Evolutionary conservation across 352 stramenopile species (phyloP).

Genomic region (Phytopythium oedochilum): DNA sequence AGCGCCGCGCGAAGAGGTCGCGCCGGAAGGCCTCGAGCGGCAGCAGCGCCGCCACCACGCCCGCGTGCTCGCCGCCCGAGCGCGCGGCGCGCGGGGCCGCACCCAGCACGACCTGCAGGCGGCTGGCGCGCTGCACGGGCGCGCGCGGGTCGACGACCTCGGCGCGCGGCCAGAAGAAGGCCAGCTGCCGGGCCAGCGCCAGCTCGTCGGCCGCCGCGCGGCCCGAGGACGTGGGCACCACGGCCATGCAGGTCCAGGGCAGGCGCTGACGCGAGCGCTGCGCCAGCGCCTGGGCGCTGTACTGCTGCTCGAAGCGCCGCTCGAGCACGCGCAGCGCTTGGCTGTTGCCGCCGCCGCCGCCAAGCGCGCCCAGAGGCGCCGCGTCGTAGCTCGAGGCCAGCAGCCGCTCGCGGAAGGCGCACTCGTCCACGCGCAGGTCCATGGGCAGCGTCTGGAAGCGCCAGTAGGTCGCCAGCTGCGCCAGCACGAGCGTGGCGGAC

Average conservation of each 20-base stretch:
- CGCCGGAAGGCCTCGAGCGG: slow-evolving; percentile 26
- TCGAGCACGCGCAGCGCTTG: slow-evolving; percentile 41
- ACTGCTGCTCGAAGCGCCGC: slow-evolving; percentile 62
- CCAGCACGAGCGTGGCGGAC: slow-evolving; percentile 34
- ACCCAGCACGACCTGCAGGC: slow-evolving; percentile 38
- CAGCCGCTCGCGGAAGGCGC: slow-evolving; percentile 50
- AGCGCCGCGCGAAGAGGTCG: slow-evolving; percentile 32
- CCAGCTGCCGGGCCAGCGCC: slow-evolving; percentile 30
- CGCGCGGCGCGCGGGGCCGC: slow-evolving; percentile 12
- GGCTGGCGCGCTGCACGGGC: slow-evolving; percentile 28
- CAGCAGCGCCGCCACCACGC: slow-evolving; percentile 29
- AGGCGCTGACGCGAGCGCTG: slow-evolving; percentile 32
- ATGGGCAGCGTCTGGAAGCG: slow-evolving; percentile 46
- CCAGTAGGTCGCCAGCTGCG: slow-evolving; percentile 41
- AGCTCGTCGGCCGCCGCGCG: slow-evolving; percentile 21
- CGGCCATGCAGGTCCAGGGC: slow-evolving; percentile 55
- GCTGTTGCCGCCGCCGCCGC: slow-evolving; percentile 8
- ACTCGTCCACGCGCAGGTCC: slow-evolving; percentile 59
- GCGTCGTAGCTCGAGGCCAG: slow-evolving; percentile 26
- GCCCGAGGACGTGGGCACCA: slow-evolving; percentile 31
- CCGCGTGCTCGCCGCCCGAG: slow-evolving; percentile 10
- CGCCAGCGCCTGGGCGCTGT: slow-evolving; percentile 14
- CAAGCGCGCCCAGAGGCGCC: slow-evolving; percentile 1
- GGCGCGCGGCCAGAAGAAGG: slow-evolving; percentile 51
- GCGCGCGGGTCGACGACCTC: slow-evolving; percentile 29